phyloP scores from a whole-genome alignment of 352 stramenopile genomes.

The Globisporangium paroecandrum region DNA sequence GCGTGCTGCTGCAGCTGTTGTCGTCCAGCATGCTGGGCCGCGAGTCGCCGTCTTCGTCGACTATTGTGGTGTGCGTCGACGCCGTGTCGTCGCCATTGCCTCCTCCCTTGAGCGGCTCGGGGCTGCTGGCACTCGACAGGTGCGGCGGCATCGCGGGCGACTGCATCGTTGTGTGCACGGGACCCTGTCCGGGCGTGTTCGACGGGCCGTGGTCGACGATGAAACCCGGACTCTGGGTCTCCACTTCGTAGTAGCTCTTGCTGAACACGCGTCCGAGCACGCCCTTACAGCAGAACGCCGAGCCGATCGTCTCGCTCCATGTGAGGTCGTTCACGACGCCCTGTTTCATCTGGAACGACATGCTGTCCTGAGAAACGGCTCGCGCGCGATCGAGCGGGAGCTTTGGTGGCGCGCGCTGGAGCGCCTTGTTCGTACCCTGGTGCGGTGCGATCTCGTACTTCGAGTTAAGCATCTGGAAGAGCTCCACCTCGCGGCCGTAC shows the following conservation, averaged over 20 bases:
- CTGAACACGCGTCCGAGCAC: slow-evolving; percentile 47
- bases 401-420: slow-evolving; percentile 34
- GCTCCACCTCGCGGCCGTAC: slow-evolving; percentile 79
- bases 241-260: slow-evolving; percentile 80
- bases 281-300: slow-evolving; percentile 70
- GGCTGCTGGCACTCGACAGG: slow-evolving; percentile 36
- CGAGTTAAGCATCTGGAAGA: slow-evolving; percentile 84
- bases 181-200: slow-evolving; percentile 63
- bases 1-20: slow-evolving; percentile 35
- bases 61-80: slow-evolving; percentile 19
- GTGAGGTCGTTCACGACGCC: slow-evolving; percentile 48
- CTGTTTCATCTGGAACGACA: slow-evolving; percentile 53
- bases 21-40: slow-evolving; percentile 33
- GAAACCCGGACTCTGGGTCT: slow-evolving; percentile 74
- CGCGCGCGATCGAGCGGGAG: slow-evolving; percentile 54
- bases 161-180: slow-evolving; percentile 35
- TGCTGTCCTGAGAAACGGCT: slow-evolving; percentile 57
- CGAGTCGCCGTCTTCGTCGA: slow-evolving; percentile 28
- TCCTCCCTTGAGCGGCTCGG: slow-evolving; percentile 13
- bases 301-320: slow-evolving; percentile 53
- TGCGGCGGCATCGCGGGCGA: slow-evolving; percentile 49
- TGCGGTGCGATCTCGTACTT: slow-evolving; percentile 85
- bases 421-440: slow-evolving; percentile 56
- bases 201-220: slow-evolving; percentile 40
- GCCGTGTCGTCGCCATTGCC: background rate